Evolutionary conservation across 2,329 filamentous ascomycete genomes (phyloP).

Genomic region (Diplocarpon rosae): DNA sequence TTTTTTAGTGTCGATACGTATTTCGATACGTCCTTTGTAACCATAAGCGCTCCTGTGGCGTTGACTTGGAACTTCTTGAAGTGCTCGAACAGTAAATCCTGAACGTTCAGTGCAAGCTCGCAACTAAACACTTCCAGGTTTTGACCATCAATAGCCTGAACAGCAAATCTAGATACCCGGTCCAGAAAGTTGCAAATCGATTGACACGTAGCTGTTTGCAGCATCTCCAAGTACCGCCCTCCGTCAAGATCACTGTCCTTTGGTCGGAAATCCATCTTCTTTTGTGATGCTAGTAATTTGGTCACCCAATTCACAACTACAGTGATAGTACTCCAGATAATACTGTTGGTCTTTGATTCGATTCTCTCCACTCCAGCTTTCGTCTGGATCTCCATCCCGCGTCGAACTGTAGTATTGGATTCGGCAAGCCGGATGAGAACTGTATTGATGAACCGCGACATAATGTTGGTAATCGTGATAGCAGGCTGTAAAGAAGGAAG

Average conservation of each 20-base stretch:
- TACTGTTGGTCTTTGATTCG: slow-evolving; percentile 57
- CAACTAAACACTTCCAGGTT: slow-evolving; percentile 75
- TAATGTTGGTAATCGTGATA: slow-evolving; percentile 82
- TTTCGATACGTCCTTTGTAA: slow-evolving; percentile 90
- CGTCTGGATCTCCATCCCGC: slow-evolving; percentile 58
- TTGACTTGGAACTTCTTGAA: slow-evolving; percentile 92
- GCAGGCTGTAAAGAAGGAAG: slow-evolving; percentile 68
- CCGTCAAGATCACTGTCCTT: slow-evolving; percentile 49
- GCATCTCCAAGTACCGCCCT: slow-evolving; percentile 48
- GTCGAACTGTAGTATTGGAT: slow-evolving; percentile 74
- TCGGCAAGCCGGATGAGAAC: slow-evolving; percentile 85
- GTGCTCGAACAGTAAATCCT: slow-evolving; percentile 75
- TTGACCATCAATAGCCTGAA: slow-evolving; percentile 64
- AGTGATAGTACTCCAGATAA: slow-evolving; percentile 59
- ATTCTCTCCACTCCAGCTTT: slow-evolving; percentile 47
- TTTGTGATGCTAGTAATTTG: slow-evolving; percentile 52
- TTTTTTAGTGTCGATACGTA: slow-evolving; percentile 78
- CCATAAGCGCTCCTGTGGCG: slow-evolving; percentile 85
- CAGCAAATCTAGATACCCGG: slow-evolving; percentile 50
- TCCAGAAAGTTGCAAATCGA: slow-evolving; percentile 71
- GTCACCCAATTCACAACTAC: slow-evolving; percentile 52
- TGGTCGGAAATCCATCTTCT: slow-evolving; percentile 60
- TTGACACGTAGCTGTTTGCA: slow-evolving; percentile 80
- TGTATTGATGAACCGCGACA: slow-evolving; percentile 83
- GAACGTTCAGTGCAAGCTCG: slow-evolving; percentile 72